Evolutionary conservation across 768 basidiomycete genomes (phyloP).

Genomic region (Cystofilobasidium capitatum): DNA sequence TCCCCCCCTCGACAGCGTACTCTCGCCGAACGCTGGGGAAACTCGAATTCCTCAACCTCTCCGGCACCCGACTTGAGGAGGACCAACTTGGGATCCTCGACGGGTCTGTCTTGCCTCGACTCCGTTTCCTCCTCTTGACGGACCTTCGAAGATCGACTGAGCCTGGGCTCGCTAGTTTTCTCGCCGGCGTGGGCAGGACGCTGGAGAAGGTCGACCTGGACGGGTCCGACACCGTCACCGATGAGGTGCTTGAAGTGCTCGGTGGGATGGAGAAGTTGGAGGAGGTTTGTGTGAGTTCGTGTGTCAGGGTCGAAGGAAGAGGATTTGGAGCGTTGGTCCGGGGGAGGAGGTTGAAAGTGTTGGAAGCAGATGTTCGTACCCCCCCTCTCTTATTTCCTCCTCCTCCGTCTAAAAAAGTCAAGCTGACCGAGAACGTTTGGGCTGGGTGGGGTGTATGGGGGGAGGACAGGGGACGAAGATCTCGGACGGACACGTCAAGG

Average conservation of each 20-base stretch:
- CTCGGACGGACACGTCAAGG: neutral
- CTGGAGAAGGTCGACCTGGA: conserved; percentile 7
- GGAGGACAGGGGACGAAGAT: neutral
- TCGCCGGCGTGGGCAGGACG: neutral
- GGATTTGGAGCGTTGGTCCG: neutral
- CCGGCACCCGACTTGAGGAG: neutral
- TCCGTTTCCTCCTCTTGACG: neutral
- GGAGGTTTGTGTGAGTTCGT: neutral
- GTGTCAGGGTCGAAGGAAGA: neutral
- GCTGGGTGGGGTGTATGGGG: too few species aligned
- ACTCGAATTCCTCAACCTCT: neutral
- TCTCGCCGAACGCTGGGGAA: neutral
- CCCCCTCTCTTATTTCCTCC: neutral
- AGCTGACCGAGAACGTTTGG: too few species aligned
- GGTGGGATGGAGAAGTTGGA: neutral
- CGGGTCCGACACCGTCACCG: neutral
- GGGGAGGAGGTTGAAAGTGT: neutral
- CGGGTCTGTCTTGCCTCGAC: neutral
- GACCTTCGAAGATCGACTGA: neutral
- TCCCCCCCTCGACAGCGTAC: too few species aligned
- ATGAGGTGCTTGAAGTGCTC: neutral
- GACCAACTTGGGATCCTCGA: neutral
- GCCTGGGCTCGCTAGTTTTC: neutral
- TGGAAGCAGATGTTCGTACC: conserved; percentile 6
- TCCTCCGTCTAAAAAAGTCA: too few species aligned